These are phyloP conservation scores for Odonthalia washingtoniensis DNA, from an alignment of 31 red algal species.

Conservation along the genomic window DNA sequence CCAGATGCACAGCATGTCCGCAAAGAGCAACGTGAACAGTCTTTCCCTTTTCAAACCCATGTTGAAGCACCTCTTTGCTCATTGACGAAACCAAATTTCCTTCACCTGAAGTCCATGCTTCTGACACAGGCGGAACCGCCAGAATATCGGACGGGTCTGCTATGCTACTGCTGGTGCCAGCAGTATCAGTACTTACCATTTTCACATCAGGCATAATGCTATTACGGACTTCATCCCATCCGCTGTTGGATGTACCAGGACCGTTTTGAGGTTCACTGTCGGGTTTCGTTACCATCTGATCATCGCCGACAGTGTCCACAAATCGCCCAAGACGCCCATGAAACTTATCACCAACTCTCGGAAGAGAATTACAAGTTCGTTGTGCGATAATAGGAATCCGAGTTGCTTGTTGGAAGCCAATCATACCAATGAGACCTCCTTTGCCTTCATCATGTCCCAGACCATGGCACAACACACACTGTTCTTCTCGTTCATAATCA, in stretches of 20 bases:
- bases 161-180: neutral
- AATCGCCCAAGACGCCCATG: too few relatives aligned
- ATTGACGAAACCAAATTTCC: neutral
- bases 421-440: neutral
- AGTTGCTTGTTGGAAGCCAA: neutral
- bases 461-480: slow-evolving; percentile 85
- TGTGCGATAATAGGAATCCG: neutral
- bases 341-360: too few relatives aligned
- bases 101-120: neutral
- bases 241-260: too few relatives aligned
- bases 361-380: neutral
- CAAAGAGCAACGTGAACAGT: slow-evolving; percentile 73
- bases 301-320: too few relatives aligned
- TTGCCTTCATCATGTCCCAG: slow-evolving; percentile 25
- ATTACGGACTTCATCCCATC: neutral
- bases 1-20: slow-evolving; percentile 81
- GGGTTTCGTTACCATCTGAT: too few relatives aligned
- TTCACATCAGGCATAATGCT: neutral
- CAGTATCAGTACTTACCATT: neutral
- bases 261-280: too few relatives aligned
- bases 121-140: neutral
- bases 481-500: neutral
- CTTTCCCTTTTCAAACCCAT: slow-evolving; percentile 55
- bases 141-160: neutral
- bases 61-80: slow-evolving; percentile 40